A percentile compares a stretch with the other conserved stretches of the same genome.
These are phyloP conservation scores for Diaporthe vexans DNA, from an alignment of 2,329 filamentous ascomycete species.

Conservation along the genomic window DNA sequence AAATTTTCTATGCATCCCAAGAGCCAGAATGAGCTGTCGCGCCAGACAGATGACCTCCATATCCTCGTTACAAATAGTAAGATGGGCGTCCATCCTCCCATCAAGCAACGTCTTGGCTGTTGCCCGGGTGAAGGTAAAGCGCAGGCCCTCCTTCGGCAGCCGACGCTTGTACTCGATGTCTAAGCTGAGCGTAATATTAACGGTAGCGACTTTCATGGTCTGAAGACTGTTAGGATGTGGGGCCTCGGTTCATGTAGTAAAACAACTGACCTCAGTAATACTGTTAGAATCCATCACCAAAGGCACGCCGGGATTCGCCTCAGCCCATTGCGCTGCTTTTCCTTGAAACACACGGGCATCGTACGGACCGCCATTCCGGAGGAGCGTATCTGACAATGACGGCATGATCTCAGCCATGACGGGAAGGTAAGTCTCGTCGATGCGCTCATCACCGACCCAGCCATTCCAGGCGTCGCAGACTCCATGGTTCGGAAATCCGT, in stretches of 20 bases:
- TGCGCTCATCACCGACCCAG: background rate
- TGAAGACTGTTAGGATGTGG: constrained; percentile 36
- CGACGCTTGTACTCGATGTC: constrained; percentile 49
- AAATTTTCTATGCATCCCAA: constrained; percentile 45
- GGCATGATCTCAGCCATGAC: background rate
- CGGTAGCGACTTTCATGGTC: constrained; percentile 40
- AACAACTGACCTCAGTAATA: background rate
- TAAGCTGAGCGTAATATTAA: constrained; percentile 45
- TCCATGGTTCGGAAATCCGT: background rate
- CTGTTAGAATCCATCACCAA: background rate
- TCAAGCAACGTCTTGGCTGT: constrained; percentile 44
- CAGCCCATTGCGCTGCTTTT: background rate
- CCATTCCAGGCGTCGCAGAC: background rate
- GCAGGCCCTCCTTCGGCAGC: constrained; percentile 44
- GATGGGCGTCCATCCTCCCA: constrained; percentile 46
- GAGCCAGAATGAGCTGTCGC: constrained; percentile 44
- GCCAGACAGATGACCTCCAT: constrained; percentile 45
- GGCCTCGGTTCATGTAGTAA: background rate
- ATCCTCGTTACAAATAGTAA: constrained; percentile 45
- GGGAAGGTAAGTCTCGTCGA: background rate
- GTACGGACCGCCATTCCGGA: background rate
- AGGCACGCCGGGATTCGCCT: background rate
- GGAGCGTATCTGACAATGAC: background rate
- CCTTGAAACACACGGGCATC: background rate
- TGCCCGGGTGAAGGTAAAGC: constrained; percentile 45